Evolutionary conservation across 345 rosid genomes (phyloP).

Genomic region (Alliaria petiolata): DNA sequence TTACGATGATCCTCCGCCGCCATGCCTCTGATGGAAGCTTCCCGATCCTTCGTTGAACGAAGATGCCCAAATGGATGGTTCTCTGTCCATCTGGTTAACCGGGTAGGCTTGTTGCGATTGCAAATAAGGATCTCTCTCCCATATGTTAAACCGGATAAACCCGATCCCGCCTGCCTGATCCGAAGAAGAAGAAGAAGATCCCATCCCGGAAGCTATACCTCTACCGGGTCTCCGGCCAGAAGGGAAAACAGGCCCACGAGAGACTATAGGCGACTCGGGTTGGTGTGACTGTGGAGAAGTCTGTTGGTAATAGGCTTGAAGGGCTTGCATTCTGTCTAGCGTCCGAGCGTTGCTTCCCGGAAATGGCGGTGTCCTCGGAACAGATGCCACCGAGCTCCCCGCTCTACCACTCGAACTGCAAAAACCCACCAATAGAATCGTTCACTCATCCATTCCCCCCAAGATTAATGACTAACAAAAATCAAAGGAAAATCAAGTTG

Average conservation of each 20-base stretch:
- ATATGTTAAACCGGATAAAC: constrained; percentile 55
- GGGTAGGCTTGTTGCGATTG: constrained; percentile 40
- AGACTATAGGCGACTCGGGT: constrained; percentile 46
- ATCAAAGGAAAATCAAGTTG: background rate
- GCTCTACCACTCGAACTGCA: constrained; percentile 63
- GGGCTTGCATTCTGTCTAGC: constrained; percentile 88
- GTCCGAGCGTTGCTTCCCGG: constrained; percentile 88
- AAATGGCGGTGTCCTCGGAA: constrained; percentile 65
- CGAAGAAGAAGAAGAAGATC: constrained; percentile 55
- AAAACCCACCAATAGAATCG: background rate
- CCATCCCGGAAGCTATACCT: constrained; percentile 48
- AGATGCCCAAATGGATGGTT: constrained; percentile 43
- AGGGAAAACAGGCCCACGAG: constrained; percentile 48
- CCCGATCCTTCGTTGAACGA: constrained; percentile 52
- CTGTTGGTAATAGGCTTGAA: constrained; percentile 93
- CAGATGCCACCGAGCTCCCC: constrained; percentile 63
- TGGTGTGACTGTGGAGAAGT: constrained; percentile 39
- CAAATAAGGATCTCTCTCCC: constrained; percentile 75
- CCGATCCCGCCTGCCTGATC: constrained; percentile 69
- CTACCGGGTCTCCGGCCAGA: constrained; percentile 58
- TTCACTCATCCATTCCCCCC: background rate
- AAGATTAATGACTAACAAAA: background rate
- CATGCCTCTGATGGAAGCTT: constrained; percentile 70
- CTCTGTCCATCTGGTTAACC: constrained; percentile 62
- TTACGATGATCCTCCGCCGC: constrained; percentile 56